phyloP scores from a whole-genome alignment of 1,284 basidiomycete species.

The Cutaneotrichosporon sp. region DNA sequence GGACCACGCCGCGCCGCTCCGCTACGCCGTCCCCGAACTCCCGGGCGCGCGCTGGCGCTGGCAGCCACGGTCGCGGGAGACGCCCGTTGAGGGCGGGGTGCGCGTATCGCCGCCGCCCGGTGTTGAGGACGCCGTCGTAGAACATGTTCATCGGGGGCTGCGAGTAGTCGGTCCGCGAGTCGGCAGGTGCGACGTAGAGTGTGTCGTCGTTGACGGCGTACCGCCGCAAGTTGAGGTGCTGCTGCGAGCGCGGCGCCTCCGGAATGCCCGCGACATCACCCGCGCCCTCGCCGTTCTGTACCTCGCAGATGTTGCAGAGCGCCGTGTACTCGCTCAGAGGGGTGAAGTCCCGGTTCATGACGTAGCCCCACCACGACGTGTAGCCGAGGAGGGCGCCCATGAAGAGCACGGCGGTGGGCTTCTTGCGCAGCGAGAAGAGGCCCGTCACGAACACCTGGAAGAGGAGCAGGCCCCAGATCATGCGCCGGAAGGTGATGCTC shows the following conservation, averaged over 20 bases:
- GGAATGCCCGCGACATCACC: slow-evolving; percentile 71
- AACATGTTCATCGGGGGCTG: slow-evolving; percentile 94
- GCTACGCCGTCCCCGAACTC: slow-evolving; percentile 55
- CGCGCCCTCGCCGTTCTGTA: slow-evolving; percentile 77
- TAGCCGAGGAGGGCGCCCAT: slow-evolving; percentile 75
- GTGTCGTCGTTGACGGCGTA: slow-evolving; percentile 94
- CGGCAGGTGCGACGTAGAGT: slow-evolving; percentile 87
- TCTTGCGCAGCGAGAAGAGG: slow-evolving; percentile 79
- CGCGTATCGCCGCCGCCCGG: slow-evolving; percentile 70
- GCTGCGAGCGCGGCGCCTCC: slow-evolving; percentile 76
- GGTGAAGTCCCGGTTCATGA: slow-evolving; percentile 67
- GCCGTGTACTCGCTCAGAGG: slow-evolving; percentile 76
- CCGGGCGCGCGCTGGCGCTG: slow-evolving; percentile 68
- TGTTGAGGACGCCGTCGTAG: slow-evolving; percentile 83
- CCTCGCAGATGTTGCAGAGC: slow-evolving; percentile 81
- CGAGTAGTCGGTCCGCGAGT: slow-evolving; percentile 86
- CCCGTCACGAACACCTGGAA: slow-evolving; percentile 90
- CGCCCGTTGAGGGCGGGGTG: slow-evolving; percentile 87
- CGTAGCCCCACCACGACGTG: slow-evolving; percentile 79
- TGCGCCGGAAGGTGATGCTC: slow-evolving; percentile 84
- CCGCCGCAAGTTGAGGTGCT: slow-evolving; percentile 75
- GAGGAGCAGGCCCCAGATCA: slow-evolving; percentile 83
- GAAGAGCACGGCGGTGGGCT: slow-evolving; percentile 54
- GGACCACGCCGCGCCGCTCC: slow-evolving; percentile 39
- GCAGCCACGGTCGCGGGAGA: slow-evolving; percentile 87